Base-by-base conservation (phyloP, 2,329 filamentous ascomycete genomes). In the Graphium sp. region DNA sequence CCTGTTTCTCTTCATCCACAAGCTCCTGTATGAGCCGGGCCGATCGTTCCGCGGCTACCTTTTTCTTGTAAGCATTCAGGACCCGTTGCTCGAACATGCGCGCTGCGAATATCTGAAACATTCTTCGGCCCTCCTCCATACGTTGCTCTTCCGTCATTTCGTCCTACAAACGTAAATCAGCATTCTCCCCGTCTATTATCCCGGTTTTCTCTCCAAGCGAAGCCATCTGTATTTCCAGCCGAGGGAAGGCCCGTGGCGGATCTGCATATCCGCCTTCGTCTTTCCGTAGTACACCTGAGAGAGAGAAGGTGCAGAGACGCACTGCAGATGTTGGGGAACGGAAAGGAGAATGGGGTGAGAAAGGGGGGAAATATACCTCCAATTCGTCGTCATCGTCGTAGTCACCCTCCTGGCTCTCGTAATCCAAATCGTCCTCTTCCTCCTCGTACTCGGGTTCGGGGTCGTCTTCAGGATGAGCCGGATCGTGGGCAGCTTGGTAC, bases 91-190 rank as follows among this genome's bases (percentile, higher is more conserved):
- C 89, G 51, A 98, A 98, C 89, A 98, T 98, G 37, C 89, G 75
- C 33, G 89, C 89, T 35, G 89, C 89, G 52, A 98, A 98, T 50
- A 98, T 95, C 51, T 98, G 89, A 49, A 98, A 98, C 89, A 98
- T 98, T 41, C 87, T 70, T 32, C 89, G 74, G 35, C 89, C 89
- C 60, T 98, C 89, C 50, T 95, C 85, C 89, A 98, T 95, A 35
- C 89, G 80, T 60, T 95, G 85, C 56, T 93, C 83, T 59, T 95
- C 87, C 29, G 84, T 94, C 82, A 95, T 89, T 38, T 78, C 74
- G 48, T 92, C 85, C 87, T 95, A 29, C 6, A 23, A 8, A n/a
- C n/a, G n/a, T n/a, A n/a, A n/a, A n/a, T n/a, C n/a, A n/a, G n/a
- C n/a, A n/a, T n/a, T n/a, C n/a, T n/a, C n/a, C n/a, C n/a, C n/a